These are phyloP conservation scores for Vaccinium corymbosum DNA, from an alignment of 148 eudicot genomes.

Conservation along the genomic window DNA sequence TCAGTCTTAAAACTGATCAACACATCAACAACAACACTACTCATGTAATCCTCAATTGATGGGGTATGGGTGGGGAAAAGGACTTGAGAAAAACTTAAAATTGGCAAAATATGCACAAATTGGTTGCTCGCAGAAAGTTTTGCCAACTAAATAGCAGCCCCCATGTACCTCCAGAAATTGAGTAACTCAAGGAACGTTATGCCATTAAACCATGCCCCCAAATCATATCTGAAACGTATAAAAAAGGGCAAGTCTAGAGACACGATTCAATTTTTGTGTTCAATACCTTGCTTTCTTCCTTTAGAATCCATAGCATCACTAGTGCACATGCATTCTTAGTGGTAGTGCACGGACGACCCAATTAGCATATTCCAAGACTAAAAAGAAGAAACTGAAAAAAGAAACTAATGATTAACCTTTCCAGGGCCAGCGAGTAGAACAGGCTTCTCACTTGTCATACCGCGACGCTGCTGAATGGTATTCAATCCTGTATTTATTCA, in stretches of 20 bases:
- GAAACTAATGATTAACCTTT: slow-evolving; percentile 48
- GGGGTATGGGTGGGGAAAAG: neutral
- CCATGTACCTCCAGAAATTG: neutral
- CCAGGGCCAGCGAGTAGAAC: slow-evolving; percentile 97
- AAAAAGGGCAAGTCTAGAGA: neutral
- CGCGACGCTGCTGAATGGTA: slow-evolving; percentile 86
- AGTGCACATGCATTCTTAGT: neutral
- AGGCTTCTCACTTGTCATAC: slow-evolving; percentile 69
- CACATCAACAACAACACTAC: neutral
- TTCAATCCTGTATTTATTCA: slow-evolving; percentile 51
- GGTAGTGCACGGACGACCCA: neutral
- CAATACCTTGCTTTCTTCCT: neutral
- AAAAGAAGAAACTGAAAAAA: neutral
- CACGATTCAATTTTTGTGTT: neutral
- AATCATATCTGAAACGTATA: neutral
- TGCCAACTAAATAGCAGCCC: neutral
- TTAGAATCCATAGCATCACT: neutral
- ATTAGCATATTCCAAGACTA: neutral
- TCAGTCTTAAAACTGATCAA: neutral
- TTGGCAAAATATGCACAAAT: neutral
- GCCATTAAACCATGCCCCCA: neutral
- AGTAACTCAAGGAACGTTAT: neutral
- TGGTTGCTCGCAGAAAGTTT: neutral
- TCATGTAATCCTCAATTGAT: neutral
- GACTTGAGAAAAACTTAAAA: neutral